These are phyloP conservation scores for Erythrobasidium hasegawianum DNA, from an alignment of 1,284 basidiomycete genomes.

Conservation along the genomic window DNA sequence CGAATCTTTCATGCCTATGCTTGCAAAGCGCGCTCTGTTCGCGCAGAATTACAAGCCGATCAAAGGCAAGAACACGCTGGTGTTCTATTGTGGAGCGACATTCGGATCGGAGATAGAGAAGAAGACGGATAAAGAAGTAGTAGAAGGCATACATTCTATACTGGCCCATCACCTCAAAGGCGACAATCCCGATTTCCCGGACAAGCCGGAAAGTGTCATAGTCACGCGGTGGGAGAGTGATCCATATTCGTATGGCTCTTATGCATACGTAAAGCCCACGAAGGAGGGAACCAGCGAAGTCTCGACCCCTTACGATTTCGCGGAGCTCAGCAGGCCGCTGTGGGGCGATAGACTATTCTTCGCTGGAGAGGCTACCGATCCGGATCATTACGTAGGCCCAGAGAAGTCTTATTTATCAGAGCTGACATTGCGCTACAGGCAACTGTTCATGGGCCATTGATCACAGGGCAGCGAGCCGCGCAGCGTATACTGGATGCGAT, in stretches of 20 bases:
- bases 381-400: constrained; percentile 41
- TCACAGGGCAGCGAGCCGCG: constrained; percentile 42
- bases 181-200: constrained; percentile 6
- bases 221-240: constrained; percentile 45
- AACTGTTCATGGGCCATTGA: constrained; percentile 45
- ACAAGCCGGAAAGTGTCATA: constrained; percentile 38
- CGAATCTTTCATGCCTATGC: constrained; percentile 20
- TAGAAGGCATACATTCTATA: constrained; percentile 43
- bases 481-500: constrained; percentile 37
- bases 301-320: constrained; percentile 48
- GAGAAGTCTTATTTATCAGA: not conserved
- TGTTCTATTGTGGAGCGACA: constrained; percentile 47
- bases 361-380: constrained; percentile 49
- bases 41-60: constrained; percentile 41
- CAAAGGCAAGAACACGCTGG: constrained; percentile 43
- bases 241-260: constrained; percentile 42
- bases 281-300: constrained; percentile 36
- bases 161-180: constrained; percentile 36
- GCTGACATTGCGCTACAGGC: constrained; percentile 34
- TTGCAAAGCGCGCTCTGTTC: constrained; percentile 38
- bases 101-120: constrained; percentile 46
- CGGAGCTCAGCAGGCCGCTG: constrained; percentile 46
- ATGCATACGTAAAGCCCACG: constrained; percentile 44
- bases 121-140: constrained; percentile 43
- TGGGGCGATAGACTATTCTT: constrained; percentile 48